Base-by-base conservation (phyloP, 306 rosid species). In the Mucuna pruriens region DNA sequence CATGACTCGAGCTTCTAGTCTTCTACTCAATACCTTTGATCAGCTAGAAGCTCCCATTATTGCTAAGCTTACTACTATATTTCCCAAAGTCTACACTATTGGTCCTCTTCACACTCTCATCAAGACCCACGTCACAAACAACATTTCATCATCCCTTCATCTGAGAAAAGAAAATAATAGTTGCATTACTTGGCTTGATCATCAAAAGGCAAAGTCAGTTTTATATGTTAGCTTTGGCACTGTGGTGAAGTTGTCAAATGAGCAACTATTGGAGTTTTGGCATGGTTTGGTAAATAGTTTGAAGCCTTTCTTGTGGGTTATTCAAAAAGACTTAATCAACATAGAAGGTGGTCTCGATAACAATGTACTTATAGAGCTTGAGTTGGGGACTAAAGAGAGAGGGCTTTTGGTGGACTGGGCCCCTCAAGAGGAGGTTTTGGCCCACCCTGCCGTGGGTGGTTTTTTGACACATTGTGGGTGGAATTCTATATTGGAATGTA, bases 341-440 rank as follows among this genome's bases (percentile, higher is more conserved):
- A 61, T 25, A 0, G 31, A 48, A 0, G 80, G 19, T 4, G n/a
- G 60, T 17, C 6, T 58, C 7, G 64, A 13, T 49, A 0, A 49
- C 22, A 23, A 23, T 39, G 26, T 29, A 2, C 78, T 71, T 0
- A 2, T 1, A 29, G 80, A 80, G 66, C 46, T 85, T 38, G 66
- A 63, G 19, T 7, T 34, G 6, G 87, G 61, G 1, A 72, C 87
- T 0, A 82, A 76, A 45, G 60, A 84, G 9, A 80, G 74, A 10
- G 91, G 86, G 29, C 33, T 36, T 7, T 6, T 84, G 5, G 84
- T 84, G 79, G 77, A 51, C 3, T 86, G 91, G 90, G 88, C 77
- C 0, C 85, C 87, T 1, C 85, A 81, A 16, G 83, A 81, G 54
- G 73, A 81, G 61, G 88, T 84, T 3, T 8, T 81, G 34, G 81